These are phyloP conservation scores for Penicillium cataractarum DNA, from an alignment of 495 filamentous ascomycete genomes.

Conservation along the genomic window DNA sequence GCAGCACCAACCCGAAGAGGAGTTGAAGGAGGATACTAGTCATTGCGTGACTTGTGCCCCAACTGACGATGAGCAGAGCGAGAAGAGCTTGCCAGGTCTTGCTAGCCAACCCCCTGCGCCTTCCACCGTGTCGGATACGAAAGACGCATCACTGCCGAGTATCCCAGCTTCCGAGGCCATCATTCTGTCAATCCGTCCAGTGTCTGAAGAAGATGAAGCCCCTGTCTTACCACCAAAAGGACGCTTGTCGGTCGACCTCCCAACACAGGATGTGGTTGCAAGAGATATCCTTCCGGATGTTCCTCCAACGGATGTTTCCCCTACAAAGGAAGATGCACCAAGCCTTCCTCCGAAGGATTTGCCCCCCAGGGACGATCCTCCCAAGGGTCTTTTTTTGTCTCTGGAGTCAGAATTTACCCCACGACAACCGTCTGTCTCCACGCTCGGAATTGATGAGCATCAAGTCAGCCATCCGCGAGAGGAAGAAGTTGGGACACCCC, in stretches of 20 bases:
- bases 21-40: neutral
- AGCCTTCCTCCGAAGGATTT: constrained; percentile 4
- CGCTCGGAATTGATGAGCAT: constrained; percentile 23
- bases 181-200: constrained; percentile 23
- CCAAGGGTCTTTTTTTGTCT: constrained; percentile 4
- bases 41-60: neutral
- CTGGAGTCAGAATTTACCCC: neutral
- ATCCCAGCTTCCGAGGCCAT: neutral
- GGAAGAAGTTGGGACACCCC: constrained; percentile 13
- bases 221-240: constrained; percentile 11
- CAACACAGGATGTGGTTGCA: neutral
- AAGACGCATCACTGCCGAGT: neutral
- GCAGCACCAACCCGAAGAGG: neutral
- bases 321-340: neutral
- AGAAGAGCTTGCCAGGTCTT: constrained; percentile 13
- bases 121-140: neutral
- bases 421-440: constrained; percentile 29
- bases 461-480: neutral
- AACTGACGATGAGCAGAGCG: neutral
- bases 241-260: neutral
- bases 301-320: constrained; percentile 1
- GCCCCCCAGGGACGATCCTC: neutral
- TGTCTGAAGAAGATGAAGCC: constrained; percentile 15
- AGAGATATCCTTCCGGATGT: neutral
- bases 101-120: constrained; percentile 3